Percentiles rank a stretch among this genome's conserved stretches.
These are phyloP conservation scores for Effrenium voratum DNA, from an alignment of 73 alveolate species.

Conservation along the genomic window DNA sequence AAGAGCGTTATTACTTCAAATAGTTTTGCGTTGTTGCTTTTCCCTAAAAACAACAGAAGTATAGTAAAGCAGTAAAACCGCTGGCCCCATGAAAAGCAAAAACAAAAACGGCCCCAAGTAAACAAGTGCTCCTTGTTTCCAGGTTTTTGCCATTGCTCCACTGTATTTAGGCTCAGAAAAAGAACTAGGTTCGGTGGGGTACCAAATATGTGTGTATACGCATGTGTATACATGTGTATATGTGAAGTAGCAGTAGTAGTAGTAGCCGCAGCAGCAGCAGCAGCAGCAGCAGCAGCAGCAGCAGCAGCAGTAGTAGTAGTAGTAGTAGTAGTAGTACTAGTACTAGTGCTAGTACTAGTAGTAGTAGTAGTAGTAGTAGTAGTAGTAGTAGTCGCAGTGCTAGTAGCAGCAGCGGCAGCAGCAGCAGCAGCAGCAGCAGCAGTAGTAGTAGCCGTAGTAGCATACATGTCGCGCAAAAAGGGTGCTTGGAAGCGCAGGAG, in stretches of 20 bases:
- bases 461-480: too few relatives aligned
- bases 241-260: neutral
- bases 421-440: neutral
- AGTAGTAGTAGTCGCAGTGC: neutral
- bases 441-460: neutral
- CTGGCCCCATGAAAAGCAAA: too few relatives aligned
- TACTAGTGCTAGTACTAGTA: neutral
- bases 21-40: too few relatives aligned
- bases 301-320: neutral
- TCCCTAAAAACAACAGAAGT: too few relatives aligned
- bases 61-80: too few relatives aligned
- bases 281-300: neutral
- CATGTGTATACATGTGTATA: neutral
- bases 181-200: too few relatives aligned
- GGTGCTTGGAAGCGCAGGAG: too few relatives aligned
- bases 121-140: too few relatives aligned
- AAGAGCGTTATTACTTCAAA: too few relatives aligned
- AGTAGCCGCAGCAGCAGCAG: neutral
- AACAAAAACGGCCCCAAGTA: too few relatives aligned
- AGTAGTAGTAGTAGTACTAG: neutral
- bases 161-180: too few relatives aligned
- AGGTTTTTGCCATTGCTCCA: too few relatives aligned
- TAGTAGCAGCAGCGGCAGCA: neutral
- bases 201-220: neutral
- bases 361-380: neutral